Conservation (phyloP, 2,329 filamentous ascomycete species). For the Shiraia bambusicola region DNA sequence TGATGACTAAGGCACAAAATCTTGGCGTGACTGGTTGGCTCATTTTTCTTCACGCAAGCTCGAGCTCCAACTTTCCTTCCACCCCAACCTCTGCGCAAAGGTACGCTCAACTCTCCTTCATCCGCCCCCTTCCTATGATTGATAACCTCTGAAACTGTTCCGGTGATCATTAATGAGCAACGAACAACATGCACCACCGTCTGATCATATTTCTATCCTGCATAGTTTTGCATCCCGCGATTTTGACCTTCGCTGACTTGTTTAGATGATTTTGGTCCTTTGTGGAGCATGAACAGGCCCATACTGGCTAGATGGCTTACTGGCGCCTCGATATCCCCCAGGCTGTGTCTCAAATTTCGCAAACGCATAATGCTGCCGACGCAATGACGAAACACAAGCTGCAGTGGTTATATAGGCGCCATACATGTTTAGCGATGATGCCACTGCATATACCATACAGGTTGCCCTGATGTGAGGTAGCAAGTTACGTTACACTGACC, state of each 20-base stretch:
- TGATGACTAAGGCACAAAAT: constrained; percentile 36
- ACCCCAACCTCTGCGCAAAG: constrained; percentile 25
- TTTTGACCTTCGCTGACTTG: constrained; percentile 21
- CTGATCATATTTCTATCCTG: constrained; percentile 41
- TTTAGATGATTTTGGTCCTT: constrained; percentile 2
- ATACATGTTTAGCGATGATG: too few species aligned
- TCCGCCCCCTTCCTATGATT: constrained; percentile 46
- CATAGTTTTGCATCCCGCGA: constrained; percentile 10
- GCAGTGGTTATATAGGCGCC: too few species aligned
- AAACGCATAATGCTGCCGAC: too few species aligned
- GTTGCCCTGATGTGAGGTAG: too few species aligned
- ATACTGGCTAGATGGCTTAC: too few species aligned
- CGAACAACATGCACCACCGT: constrained; percentile 65
- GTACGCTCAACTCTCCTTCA: constrained; percentile 1
- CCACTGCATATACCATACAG: too few species aligned
- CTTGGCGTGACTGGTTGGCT: constrained; percentile 24
- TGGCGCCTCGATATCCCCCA: too few species aligned
- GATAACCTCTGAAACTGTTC: constrained; percentile 56
- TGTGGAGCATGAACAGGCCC: background rate
- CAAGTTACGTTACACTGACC: too few species aligned
- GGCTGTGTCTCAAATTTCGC: too few species aligned
- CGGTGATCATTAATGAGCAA: constrained; percentile 58
- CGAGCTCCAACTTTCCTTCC: constrained; percentile 20
- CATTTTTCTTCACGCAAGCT: constrained; percentile 28
- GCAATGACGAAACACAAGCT: too few species aligned